phyloP scores from a whole-genome alignment of 257 asterid species.

The Dorcoceras hygrometricum region DNA sequence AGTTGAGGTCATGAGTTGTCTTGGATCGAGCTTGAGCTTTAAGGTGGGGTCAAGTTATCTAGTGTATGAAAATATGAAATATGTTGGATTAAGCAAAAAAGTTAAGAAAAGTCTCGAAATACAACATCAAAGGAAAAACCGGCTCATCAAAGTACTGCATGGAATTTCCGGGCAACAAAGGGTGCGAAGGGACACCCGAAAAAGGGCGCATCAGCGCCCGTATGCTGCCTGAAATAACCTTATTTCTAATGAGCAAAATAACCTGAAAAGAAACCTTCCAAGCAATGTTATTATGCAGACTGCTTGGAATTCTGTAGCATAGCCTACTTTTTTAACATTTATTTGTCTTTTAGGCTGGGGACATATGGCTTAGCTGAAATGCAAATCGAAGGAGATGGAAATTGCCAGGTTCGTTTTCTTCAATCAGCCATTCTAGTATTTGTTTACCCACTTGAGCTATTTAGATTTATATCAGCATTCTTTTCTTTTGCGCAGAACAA shows the following conservation, averaged over 20 bases:
- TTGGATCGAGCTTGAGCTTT: too few species aligned
- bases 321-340: slow-evolving; percentile 7
- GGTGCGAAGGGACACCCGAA: too few species aligned
- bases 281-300: not conserved
- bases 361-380: slow-evolving; percentile 83
- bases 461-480: not conserved
- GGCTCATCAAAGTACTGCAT: too few species aligned
- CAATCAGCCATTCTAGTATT: not conserved
- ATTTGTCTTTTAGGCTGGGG: slow-evolving; percentile 46
- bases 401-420: slow-evolving; percentile 78
- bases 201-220: too few species aligned
- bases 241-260: not conserved
- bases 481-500: slow-evolving; percentile 3
- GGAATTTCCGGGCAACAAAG: too few species aligned
- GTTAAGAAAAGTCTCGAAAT: too few species aligned
- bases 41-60: too few species aligned
- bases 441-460: slow-evolving; percentile 7
- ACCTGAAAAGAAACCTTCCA: not conserved
- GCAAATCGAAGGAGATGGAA: slow-evolving; percentile 94
- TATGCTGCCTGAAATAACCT: too few species aligned
- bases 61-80: too few species aligned
- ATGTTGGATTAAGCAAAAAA: too few species aligned
- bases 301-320: slow-evolving; percentile 6
- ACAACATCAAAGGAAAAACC: too few species aligned
- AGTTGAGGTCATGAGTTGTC: too few species aligned